Conservation (phyloP, 2,329 filamentous ascomycete species). For the Talaromyces sp. region DNA sequence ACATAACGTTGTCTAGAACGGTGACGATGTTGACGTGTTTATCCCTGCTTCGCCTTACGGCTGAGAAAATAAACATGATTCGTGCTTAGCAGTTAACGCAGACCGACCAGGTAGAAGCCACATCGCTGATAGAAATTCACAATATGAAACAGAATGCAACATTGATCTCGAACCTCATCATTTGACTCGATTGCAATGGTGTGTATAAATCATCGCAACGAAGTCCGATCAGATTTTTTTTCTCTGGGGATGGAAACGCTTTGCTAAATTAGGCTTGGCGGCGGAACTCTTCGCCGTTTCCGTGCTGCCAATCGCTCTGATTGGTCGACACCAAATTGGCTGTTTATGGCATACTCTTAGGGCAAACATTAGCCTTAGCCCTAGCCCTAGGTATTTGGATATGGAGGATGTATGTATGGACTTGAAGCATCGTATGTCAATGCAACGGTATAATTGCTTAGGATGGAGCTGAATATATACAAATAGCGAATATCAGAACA, state of each 20-base stretch:
- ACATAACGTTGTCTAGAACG: not conserved
- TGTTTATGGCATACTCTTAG: not conserved
- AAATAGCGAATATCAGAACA: not conserved
- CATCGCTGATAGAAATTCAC: no score
- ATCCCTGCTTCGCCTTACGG: not conserved
- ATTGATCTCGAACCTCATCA: not conserved
- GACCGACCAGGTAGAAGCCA: no score
- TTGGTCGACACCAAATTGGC: not conserved
- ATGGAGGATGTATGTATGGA: not conserved
- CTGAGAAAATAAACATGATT: not conserved
- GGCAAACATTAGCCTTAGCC: not conserved
- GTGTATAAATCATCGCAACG: slow-evolving; percentile 1
- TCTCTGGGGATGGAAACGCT: not conserved
- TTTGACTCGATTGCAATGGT: not conserved
- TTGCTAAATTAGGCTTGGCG: not conserved
- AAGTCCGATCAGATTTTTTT: slow-evolving; percentile 7
- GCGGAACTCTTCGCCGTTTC: not conserved
- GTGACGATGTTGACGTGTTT: not conserved
- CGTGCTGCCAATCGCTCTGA: not conserved
- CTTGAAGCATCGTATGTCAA: not conserved
- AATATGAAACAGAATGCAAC: not conserved
- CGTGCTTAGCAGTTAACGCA: not conserved
- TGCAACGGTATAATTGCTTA: not conserved
- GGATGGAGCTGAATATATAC: not conserved
- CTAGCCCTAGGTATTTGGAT: not conserved